Percentiles rank a stretch among this genome's conserved stretches.
Evolutionary conservation across 1,284 basidiomycete species (phyloP).

Genomic region (Somion occarium): DNA sequence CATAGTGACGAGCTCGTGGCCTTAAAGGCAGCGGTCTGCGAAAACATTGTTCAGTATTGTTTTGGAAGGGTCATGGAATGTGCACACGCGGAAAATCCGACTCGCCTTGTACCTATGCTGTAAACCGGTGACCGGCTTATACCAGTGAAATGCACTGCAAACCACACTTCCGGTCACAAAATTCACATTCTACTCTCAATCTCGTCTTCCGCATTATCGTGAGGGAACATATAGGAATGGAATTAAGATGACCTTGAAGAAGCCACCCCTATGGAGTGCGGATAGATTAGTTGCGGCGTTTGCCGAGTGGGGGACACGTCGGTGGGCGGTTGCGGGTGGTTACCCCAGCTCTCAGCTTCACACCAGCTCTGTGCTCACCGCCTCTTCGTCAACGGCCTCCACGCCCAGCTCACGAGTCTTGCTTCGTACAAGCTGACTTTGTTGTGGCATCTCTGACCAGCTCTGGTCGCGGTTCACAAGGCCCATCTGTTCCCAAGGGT

Average conservation of each 20-base stretch:
- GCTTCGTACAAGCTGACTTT: conserved; percentile 6
- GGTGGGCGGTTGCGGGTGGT: background rate
- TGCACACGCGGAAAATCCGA: background rate
- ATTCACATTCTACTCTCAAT: too few relatives aligned
- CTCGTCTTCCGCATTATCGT: too few relatives aligned
- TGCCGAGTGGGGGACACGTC: background rate
- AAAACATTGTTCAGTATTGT: background rate
- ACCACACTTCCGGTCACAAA: too few relatives aligned
- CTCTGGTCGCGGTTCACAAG: background rate
- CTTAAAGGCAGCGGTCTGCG: background rate
- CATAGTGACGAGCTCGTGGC: too few relatives aligned
- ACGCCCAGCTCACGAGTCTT: background rate
- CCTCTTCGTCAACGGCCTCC: background rate
- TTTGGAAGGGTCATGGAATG: background rate
- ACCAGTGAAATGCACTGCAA: too few relatives aligned
- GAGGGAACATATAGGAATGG: background rate
- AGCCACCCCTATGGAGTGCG: too few relatives aligned
- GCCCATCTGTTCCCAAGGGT: background rate
- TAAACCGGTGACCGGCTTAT: too few relatives aligned
- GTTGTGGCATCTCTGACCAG: background rate
- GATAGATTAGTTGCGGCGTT: too few relatives aligned
- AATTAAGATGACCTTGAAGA: background rate
- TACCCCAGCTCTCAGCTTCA: background rate
- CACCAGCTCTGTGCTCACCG: background rate
- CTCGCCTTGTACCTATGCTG: background rate